Evolutionary conservation across 306 rosid genomes (phyloP), one percentile per base, ranked within the genome.

Genomic region (Geum urbanum): DNA sequence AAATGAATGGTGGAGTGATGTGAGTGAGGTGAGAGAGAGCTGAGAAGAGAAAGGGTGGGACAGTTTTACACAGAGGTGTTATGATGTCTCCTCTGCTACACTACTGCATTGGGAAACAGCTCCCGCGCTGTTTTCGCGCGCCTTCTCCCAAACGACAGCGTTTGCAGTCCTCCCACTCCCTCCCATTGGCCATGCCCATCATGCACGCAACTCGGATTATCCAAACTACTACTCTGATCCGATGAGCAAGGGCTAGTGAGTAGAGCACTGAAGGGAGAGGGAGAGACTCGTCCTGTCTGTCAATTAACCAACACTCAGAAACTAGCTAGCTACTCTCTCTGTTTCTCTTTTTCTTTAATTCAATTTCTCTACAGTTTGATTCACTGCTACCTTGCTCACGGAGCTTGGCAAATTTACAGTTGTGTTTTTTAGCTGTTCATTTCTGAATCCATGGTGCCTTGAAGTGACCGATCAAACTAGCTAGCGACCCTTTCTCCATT

Each of bases 101-200:
- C 66, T 14, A 22, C 51, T 66, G 80, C 79, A 67, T 77, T 52
- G 83, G 83, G 86, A 81, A 79, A 76, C 86, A 84, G 80, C 84
- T 54, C 89, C 86, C 86, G 86, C 89, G 86, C 72, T 84, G 86
- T 81, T 81, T 72, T 79, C 86, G 89, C 86, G 89, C 89, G 86
- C 86, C 72, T 49, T 73, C 80, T 44, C 61, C 72, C 49, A 43
- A 65, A 78, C 37, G 69, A 78, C 83, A 46, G 59, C 49, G 67
- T 24, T 16, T 13, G 67, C 54, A 70, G 76, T 76, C 13, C 84
- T 72, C 37, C 37, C 37, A 32, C 37, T 32, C 37, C 37, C 27
- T 24, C 27, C 27, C 27, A 24, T 24, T 24, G 27, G 4, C 37
- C 37, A 32, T 32, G 37, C 37, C 2, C 37, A 12, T 27, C 18